Conservation (phyloP, 140 eudicot species). For the Ambrosia hybrid region DNA sequence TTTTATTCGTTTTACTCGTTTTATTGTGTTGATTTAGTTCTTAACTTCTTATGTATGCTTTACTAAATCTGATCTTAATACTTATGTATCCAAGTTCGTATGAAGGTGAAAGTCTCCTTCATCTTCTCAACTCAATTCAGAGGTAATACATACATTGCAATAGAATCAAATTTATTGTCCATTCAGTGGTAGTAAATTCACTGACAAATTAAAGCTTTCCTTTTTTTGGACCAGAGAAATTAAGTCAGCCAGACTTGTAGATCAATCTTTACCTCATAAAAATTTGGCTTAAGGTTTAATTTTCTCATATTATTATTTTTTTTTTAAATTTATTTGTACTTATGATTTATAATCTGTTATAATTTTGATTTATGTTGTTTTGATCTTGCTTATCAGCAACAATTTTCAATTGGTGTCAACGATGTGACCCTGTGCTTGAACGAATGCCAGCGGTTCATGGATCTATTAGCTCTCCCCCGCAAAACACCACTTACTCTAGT, state of each 20-base stretch:
- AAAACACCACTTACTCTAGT: background rate
- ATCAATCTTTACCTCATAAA: conserved; percentile 56
- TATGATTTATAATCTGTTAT: background rate
- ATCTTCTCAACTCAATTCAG: conserved; percentile 54
- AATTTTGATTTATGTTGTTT: background rate
- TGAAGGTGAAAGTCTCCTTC: conserved; percentile 61
- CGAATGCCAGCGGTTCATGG: conserved; percentile 51
- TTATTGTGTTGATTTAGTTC: background rate
- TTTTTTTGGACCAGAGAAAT: conserved; percentile 47
- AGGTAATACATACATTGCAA: conserved; percentile 35
- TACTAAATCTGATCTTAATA: conserved; percentile 4
- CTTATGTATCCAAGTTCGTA: conserved; percentile 36
- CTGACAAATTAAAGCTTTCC: background rate
- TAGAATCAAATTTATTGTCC: background rate
- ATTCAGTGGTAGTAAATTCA: conserved; percentile 2
- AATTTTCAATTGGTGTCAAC: conserved; percentile 76
- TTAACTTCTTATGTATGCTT: background rate
- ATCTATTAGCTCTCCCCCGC: conserved; percentile 14
- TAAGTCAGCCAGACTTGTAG: conserved; percentile 42
- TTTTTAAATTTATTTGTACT: background rate
- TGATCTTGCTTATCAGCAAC: conserved; percentile 49
- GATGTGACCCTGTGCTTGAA: conserved; percentile 83
- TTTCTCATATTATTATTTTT: conserved; percentile 50
- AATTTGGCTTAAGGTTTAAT: conserved; percentile 28
- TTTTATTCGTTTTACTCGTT: background rate